Evolutionary conservation across 768 basidiomycete genomes (phyloP).

Genomic region (Leccinellum rugosiceps): DNA sequence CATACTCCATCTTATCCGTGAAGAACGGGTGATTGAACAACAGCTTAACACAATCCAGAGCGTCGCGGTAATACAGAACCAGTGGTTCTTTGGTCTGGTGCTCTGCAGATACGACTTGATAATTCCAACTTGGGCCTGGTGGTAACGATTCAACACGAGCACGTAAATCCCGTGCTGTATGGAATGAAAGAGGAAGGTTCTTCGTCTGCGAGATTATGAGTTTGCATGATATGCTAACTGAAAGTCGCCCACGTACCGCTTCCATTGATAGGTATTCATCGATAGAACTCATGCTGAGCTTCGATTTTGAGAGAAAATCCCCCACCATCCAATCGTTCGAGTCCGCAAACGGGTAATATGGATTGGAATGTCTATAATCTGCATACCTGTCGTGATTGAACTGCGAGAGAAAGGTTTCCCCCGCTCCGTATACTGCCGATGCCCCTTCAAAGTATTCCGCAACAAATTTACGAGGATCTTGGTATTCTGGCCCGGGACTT

Average conservation of each 20-base stretch:
- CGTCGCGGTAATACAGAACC: background rate
- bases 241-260: slow-evolving; percentile 17
- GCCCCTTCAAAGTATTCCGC: background rate
- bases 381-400: background rate
- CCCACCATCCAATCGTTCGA: slow-evolving; percentile 32
- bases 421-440: background rate
- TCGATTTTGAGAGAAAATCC: slow-evolving; percentile 25
- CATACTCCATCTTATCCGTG: background rate
- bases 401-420: background rate
- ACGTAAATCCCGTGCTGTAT: background rate
- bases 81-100: background rate
- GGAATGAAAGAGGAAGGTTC: background rate
- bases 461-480: background rate
- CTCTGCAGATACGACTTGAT: background rate
- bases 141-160: background rate
- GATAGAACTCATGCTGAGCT: slow-evolving; percentile 30
- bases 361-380: background rate
- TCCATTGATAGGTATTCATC: slow-evolving; percentile 27
- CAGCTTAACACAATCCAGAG: background rate
- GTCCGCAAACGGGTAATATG: slow-evolving; percentile 34
- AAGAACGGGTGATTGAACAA: slow-evolving; percentile 2
- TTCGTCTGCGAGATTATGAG: background rate
- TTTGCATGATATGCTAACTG: background rate
- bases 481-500: background rate
- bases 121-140: background rate